phyloP scores from a whole-genome alignment of 2,329 filamentous ascomycete genomes.

The Ascochyta lentis region DNA sequence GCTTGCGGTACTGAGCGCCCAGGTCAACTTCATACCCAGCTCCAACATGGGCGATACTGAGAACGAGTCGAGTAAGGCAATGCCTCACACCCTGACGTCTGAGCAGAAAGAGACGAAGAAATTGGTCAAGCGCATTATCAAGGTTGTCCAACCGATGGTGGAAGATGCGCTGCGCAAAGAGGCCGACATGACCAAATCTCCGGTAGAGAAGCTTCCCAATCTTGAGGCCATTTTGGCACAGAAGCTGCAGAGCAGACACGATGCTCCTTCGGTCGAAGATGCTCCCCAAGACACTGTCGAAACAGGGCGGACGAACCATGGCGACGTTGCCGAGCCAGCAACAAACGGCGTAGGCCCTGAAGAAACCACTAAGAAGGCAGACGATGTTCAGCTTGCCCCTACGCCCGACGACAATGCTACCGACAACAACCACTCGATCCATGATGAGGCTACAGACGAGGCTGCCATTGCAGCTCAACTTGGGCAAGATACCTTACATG shows the following conservation, averaged over 20 bases:
- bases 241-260: constrained; percentile 62
- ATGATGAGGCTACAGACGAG: constrained; percentile 46
- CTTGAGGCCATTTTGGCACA: constrained; percentile 76
- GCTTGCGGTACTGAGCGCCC: constrained; percentile 61
- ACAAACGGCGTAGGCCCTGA: constrained; percentile 23
- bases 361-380: constrained; percentile 24
- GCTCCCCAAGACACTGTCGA: constrained; percentile 34
- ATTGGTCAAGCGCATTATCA: constrained; percentile 88
- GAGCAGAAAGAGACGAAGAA: constrained; percentile 84
- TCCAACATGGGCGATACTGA: constrained; percentile 51
- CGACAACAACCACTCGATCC: constrained; percentile 33
- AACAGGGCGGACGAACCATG: constrained; percentile 15
- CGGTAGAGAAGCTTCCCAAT: constrained; percentile 75
- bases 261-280: constrained; percentile 37
- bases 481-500: constrained; percentile 37
- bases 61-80: constrained; percentile 50
- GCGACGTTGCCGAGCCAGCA: constrained; percentile 19
- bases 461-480: constrained; percentile 46
- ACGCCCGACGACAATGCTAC: constrained; percentile 45
- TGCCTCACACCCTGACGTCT: constrained; percentile 52
- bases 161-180: constrained; percentile 81
- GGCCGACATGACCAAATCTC: constrained; percentile 75
- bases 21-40: constrained; percentile 58
- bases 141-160: constrained; percentile 77
- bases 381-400: constrained; percentile 40